Percentiles rank a stretch among this genome's conserved stretches.
Conservation (phyloP, 1,284 basidiomycete species). For the Moesziomyces antarcticus region DNA sequence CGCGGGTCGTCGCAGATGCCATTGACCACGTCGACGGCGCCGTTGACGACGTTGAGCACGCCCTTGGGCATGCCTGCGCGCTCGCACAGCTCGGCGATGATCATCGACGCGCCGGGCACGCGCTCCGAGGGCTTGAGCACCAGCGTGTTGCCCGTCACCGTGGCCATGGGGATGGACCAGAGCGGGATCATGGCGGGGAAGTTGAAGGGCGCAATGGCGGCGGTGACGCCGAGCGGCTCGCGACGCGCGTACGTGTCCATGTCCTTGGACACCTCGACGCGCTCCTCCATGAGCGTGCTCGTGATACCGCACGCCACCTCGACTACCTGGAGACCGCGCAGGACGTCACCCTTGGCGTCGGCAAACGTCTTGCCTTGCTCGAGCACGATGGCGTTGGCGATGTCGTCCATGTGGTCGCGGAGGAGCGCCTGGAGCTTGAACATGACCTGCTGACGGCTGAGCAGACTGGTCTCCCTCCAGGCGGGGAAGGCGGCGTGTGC, state of each 20-base stretch:
- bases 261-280: conserved; percentile 90
- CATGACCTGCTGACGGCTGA: conserved; percentile 87
- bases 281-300: conserved; percentile 84
- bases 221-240: conserved; percentile 73
- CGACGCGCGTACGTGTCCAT: conserved; percentile 93
- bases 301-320: conserved; percentile 88
- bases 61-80: conserved; percentile 74
- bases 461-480: conserved; percentile 86
- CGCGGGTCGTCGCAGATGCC: conserved; percentile 89
- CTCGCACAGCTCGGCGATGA: conserved; percentile 92
- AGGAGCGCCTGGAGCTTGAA: conserved; percentile 72
- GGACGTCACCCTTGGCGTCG: conserved; percentile 94
- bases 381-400: conserved; percentile 64
- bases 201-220: conserved; percentile 62
- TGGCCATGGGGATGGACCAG: conserved; percentile 76
- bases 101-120: conserved; percentile 96
- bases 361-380: conserved; percentile 68
- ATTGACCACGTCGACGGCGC: conserved; percentile 88
- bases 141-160: conserved; percentile 92
- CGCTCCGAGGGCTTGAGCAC: conserved; percentile 95
- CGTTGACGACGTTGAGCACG: conserved; percentile 76
- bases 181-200: conserved; percentile 88
- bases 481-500: conserved; percentile 88
- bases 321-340: conserved; percentile 93
- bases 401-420: conserved; percentile 69